Percentiles rank a stretch among this genome's conserved stretches.
Evolutionary conservation across 75 land plant genomes (phyloP).

Genomic region (Chamaecyparis obtusa): DNA sequence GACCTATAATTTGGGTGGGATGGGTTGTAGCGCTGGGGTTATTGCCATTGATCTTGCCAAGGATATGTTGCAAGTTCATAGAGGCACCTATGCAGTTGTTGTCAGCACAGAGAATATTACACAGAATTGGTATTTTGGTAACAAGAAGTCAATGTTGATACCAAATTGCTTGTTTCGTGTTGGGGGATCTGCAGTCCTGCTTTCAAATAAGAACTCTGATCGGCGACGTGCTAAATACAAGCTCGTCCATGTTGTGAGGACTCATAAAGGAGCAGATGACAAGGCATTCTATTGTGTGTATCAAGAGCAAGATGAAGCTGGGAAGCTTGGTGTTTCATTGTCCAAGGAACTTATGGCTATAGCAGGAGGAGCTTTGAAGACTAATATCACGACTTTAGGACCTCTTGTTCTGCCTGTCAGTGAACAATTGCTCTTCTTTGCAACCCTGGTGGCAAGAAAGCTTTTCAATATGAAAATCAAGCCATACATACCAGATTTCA

Average conservation of each 20-base stretch:
- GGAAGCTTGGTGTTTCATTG: slow-evolving; percentile 52
- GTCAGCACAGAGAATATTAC: slow-evolving; percentile 86
- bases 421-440: slow-evolving; percentile 63
- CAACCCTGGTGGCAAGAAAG: slow-evolving; percentile 50
- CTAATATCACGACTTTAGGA: slow-evolving; percentile 62
- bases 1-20: slow-evolving; percentile 67
- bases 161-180: slow-evolving; percentile 74
- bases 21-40: slow-evolving; percentile 81
- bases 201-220: slow-evolving; percentile 43
- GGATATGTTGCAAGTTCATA: slow-evolving; percentile 66
- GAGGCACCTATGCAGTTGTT: slow-evolving; percentile 63
- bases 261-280: slow-evolving; percentile 68
- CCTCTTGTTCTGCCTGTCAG: slow-evolving; percentile 58
- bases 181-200: slow-evolving; percentile 59
- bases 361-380: slow-evolving; percentile 60
- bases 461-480: slow-evolving; percentile 45
- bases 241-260: slow-evolving; percentile 58
- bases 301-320: slow-evolving; percentile 58
- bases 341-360: slow-evolving; percentile 78
- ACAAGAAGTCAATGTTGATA: slow-evolving; percentile 58
- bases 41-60: slow-evolving; percentile 70
- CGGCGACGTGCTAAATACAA: slow-evolving; percentile 43
- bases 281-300: slow-evolving; percentile 64
- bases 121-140: slow-evolving; percentile 78
- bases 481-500: slow-evolving; percentile 70